A percentile compares a stretch with the other conserved stretches of the same genome.
phyloP scores from a whole-genome alignment of 1,139 yeast species.

The Suzukiozyma palmioleophila region DNA sequence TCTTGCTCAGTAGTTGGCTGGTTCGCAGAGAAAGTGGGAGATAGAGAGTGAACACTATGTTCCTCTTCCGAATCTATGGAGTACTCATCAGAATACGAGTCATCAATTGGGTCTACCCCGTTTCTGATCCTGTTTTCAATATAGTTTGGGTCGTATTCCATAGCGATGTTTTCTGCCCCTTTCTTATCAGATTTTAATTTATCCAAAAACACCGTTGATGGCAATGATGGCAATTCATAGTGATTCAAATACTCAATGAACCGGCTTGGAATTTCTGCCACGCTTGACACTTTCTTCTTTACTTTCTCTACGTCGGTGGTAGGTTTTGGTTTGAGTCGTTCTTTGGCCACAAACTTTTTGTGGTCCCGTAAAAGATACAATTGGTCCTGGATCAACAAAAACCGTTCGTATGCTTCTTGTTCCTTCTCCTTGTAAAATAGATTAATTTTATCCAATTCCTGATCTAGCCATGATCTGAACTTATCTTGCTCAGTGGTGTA shows the following conservation, averaged over 20 bases:
- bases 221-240: constrained; percentile 57
- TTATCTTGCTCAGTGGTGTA: constrained; percentile 31
- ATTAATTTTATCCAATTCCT: constrained; percentile 56
- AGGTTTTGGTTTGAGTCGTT: constrained; percentile 3
- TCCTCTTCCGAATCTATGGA: neutral
- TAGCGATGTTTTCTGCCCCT: constrained; percentile 12
- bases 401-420: constrained; percentile 55
- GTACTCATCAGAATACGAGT: constrained; percentile 7
- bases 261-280: neutral
- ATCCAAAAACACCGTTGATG: constrained; percentile 43
- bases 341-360: constrained; percentile 17
- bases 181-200: constrained; percentile 12
- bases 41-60: neutral
- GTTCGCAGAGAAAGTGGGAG: constrained; percentile 4
- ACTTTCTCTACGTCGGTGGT: constrained; percentile 2
- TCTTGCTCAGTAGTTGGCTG: constrained; percentile 15
- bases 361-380: constrained; percentile 60
- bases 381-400: constrained; percentile 62
- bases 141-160: constrained; percentile 28
- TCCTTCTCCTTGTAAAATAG: constrained; percentile 58
- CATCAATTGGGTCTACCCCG: constrained; percentile 20
- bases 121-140: constrained; percentile 40
- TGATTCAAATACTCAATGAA: constrained; percentile 20
- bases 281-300: neutral
- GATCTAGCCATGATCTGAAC: constrained; percentile 60